Percentiles rank a stretch among this genome's conserved stretches.
phyloP scores from a whole-genome alignment of 1,284 basidiomycete species.

The Malassezia obtusa region DNA sequence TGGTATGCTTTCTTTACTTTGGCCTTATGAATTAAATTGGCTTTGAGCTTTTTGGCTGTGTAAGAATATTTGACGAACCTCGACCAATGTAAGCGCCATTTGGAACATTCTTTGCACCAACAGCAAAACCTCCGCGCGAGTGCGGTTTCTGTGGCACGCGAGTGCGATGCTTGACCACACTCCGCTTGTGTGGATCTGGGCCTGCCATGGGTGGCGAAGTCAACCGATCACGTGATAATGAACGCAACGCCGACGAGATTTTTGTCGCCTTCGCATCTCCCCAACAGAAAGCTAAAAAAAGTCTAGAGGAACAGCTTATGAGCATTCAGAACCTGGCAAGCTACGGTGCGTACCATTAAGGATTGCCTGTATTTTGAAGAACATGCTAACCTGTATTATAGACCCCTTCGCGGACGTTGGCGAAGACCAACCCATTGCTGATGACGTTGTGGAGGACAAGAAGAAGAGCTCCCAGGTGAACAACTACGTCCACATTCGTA shows the following conservation, averaged over 20 bases:
- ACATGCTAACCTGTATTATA: slow-evolving; percentile 2
- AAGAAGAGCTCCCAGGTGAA: slow-evolving; percentile 33
- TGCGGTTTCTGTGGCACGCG: slow-evolving; percentile 11
- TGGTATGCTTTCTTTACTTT: slow-evolving; percentile 53
- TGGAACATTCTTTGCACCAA: slow-evolving; percentile 39
- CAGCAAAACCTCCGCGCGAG: slow-evolving; percentile 33
- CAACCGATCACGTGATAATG: neutral
- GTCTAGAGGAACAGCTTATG: slow-evolving; percentile 28
- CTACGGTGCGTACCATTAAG: slow-evolving; percentile 30
- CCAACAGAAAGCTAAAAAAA: neutral
- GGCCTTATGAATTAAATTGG: slow-evolving; percentile 52
- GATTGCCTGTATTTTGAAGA: neutral
- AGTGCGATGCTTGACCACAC: slow-evolving; percentile 36
- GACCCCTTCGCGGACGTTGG: slow-evolving; percentile 49
- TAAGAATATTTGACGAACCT: slow-evolving; percentile 14
- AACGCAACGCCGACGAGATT: neutral
- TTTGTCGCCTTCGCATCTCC: neutral
- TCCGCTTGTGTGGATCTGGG: slow-evolving; percentile 19
- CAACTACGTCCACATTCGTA: slow-evolving; percentile 54
- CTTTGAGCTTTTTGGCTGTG: slow-evolving; percentile 53
- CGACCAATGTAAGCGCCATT: slow-evolving; percentile 42
- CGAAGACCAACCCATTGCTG: slow-evolving; percentile 25
- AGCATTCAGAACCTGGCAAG: slow-evolving; percentile 48
- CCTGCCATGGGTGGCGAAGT: neutral
- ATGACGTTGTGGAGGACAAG: slow-evolving; percentile 23